These are phyloP conservation scores for Inosperma sp. DNA, from an alignment of 768 basidiomycete species.

Conservation along the genomic window DNA sequence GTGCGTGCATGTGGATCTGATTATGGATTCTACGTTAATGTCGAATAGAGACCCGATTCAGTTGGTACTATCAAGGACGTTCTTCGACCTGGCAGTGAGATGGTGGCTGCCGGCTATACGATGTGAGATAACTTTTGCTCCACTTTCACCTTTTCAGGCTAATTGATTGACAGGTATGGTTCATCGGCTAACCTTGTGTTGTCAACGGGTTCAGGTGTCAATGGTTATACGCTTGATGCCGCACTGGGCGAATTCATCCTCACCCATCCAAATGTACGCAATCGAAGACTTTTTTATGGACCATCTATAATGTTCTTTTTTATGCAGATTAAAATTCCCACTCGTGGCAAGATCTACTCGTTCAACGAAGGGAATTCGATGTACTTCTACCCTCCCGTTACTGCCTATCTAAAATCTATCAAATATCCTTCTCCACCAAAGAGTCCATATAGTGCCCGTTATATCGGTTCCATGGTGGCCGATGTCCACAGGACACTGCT, in stretches of 20 bases:
- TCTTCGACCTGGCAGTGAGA: constrained; percentile 87
- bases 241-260: constrained; percentile 97
- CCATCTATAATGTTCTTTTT: constrained; percentile 8
- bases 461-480: constrained; percentile 99
- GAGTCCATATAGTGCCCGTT: constrained; percentile 83
- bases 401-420: constrained; percentile 82
- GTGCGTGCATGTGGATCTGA: constrained; percentile 43
- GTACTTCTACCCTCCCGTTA: constrained; percentile 85
- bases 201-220: constrained; percentile 91
- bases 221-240: constrained; percentile 96
- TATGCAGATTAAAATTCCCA: constrained; percentile 80
- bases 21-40: constrained; percentile 4
- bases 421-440: constrained; percentile 80
- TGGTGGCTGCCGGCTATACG: constrained; percentile 98
- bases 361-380: constrained; percentile 98
- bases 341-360: constrained; percentile 97
- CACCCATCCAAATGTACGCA: constrained; percentile 86
- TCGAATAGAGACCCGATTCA: constrained; percentile 63
- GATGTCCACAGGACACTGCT: constrained; percentile 95
- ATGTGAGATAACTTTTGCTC: constrained; percentile 53
- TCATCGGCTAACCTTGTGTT: constrained; percentile 96
- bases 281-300: constrained; percentile 2
- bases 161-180: constrained; percentile 51
- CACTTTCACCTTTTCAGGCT: constrained; percentile 5
- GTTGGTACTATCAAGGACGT: constrained; percentile 82